Evolutionary conservation across 1,284 basidiomycete species (phyloP), one percentile per base, ranked within the genome.

Genomic region (Apiotrichum gracile): DNA sequence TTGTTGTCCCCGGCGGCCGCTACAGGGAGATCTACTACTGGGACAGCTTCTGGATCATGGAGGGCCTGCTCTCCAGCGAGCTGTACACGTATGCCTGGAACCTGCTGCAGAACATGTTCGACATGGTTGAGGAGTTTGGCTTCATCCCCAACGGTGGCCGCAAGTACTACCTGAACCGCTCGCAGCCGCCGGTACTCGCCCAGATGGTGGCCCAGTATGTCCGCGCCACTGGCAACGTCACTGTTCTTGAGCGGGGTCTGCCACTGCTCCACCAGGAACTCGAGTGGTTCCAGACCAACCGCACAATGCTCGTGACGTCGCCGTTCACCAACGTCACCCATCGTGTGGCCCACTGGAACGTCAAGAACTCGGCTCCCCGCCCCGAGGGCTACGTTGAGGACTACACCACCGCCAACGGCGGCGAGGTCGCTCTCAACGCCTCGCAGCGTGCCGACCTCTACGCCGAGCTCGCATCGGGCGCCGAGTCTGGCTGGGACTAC

Each of bases 131-230:
- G 34, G 73, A 72, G 37, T 73, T 72, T 52, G 91, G 91, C 0
- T 97, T 94, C 76, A 85, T 97, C 60, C 91, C 91, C 2, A 97
- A 96, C 66, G 92, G 92, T 14, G 91, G 90, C 16, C 80, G 72
- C 33, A 73, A 73, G 54, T 61, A 61, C 38, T 69, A 94, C 74
- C 74, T 94, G 58, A 82, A 93, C 67, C 83, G 91, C 47, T 92
- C 89, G 25, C 91, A 96, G 70, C 91, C 91, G 10, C 91, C 91
- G 4, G 68, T 93, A 33, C 91, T 91, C 73, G 82, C 86, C 42
- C 84, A 85, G 64, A 87, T 88, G 85, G 75, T 87, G n/a, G 78
- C 78, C 39, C 78, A 79, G 50, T 88, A 87, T 59, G 77, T 87
- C 35, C 70, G 78, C 13, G 75, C 74, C 7, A 82, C 83, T 4